Conservation (phyloP, 2,329 filamentous ascomycete genomes). For the Helminthosporium solani region DNA sequence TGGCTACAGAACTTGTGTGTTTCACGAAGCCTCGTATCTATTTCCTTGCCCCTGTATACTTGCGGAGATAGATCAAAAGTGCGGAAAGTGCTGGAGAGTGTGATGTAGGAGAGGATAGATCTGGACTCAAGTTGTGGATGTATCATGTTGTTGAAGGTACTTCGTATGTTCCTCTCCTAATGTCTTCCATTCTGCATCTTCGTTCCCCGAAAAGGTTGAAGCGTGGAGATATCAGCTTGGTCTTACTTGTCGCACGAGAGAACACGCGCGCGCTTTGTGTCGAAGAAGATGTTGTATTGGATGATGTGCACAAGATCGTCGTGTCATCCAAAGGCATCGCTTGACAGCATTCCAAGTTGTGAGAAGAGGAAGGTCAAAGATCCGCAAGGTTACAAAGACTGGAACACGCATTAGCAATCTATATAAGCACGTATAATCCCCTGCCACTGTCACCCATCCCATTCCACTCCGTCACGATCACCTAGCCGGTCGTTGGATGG, state of each 20-base stretch:
- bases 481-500: not conserved
- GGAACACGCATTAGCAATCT: not conserved
- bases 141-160: too few species aligned
- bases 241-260: not conserved
- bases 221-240: too few species aligned
- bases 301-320: not conserved
- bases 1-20: too few species aligned
- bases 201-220: too few species aligned
- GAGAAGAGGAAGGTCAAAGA: not conserved
- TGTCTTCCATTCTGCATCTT: too few species aligned
- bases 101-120: too few species aligned
- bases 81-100: too few species aligned
- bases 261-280: not conserved
- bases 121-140: too few species aligned
- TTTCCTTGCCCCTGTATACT: too few species aligned
- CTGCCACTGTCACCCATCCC: slow-evolving; percentile 2
- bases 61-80: too few species aligned
- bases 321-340: not conserved
- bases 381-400: not conserved
- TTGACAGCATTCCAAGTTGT: not conserved
- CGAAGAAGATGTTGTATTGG: slow-evolving; percentile 4
- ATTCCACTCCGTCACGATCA: not conserved
- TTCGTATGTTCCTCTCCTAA: too few species aligned
- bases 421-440: not conserved
- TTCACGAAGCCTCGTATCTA: too few species aligned